Percentiles rank a stretch among this genome's conserved stretches.
Evolutionary conservation across 2,329 filamentous ascomycete genomes (phyloP).

Genomic region (Rachicladosporium sp.): DNA sequence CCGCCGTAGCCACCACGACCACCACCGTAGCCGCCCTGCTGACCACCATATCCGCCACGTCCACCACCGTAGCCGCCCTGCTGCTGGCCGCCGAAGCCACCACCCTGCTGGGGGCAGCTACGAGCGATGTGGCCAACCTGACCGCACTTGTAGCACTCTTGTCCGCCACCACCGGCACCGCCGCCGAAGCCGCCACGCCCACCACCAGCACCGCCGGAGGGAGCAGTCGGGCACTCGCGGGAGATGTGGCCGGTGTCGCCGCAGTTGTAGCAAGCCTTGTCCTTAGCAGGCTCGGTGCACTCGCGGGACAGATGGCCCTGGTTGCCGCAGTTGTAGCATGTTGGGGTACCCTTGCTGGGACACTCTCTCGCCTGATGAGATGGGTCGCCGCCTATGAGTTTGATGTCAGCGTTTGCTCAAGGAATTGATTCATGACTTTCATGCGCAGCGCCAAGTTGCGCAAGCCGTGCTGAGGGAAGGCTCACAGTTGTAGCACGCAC

Average conservation of each 20-base stretch:
- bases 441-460: no score
- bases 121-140: slow-evolving; percentile 93
- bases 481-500: slow-evolving; percentile 49
- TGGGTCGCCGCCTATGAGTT: slow-evolving; percentile 33
- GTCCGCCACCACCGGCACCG: slow-evolving; percentile 30
- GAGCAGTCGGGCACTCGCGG: slow-evolving; percentile 59
- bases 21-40: slow-evolving; percentile 32
- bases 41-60: slow-evolving; percentile 34
- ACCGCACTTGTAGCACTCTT: slow-evolving; percentile 83
- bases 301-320: slow-evolving; percentile 56
- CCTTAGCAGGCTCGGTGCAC: slow-evolving; percentile 79
- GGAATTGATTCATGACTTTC: no score
- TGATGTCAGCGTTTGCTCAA: background rate
- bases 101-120: slow-evolving; percentile 62
- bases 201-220: slow-evolving; percentile 23
- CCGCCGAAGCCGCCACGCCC: slow-evolving; percentile 35
- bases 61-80: slow-evolving; percentile 34
- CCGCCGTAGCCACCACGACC: slow-evolving; percentile 36
- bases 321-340: slow-evolving; percentile 36
- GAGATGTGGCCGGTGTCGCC: slow-evolving; percentile 81
- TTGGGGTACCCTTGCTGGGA: slow-evolving; percentile 34
- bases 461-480: slow-evolving; percentile 10
- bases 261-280: slow-evolving; percentile 63
- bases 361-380: slow-evolving; percentile 40
- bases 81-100: slow-evolving; percentile 35